A percentile compares a stretch with the other conserved stretches of the same genome.
Conservation (phyloP, 441 rosid species). For the Viola pubescens region DNA sequence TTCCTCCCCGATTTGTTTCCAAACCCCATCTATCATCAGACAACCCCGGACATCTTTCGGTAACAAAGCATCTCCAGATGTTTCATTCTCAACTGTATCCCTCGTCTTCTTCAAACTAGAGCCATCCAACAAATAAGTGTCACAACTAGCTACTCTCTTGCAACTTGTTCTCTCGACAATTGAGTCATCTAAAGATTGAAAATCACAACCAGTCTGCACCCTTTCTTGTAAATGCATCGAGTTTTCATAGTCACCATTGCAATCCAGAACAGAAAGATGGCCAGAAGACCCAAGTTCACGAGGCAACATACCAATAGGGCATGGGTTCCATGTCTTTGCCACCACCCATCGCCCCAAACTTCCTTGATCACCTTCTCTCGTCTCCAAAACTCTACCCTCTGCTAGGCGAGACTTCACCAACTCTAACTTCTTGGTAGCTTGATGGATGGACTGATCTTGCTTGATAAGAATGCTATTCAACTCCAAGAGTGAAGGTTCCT, state of each 20-base stretch:
- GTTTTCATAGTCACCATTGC: constrained; percentile 6
- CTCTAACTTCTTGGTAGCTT: constrained; percentile 60
- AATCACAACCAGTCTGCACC: constrained; percentile 18
- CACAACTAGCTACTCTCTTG: constrained; percentile 19
- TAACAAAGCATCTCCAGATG: constrained; percentile 8
- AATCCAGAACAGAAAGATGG: constrained; percentile 52
- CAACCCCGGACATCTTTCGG: constrained; percentile 27
- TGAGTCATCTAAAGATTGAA: constrained; percentile 12
- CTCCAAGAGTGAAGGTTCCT: constrained; percentile 9
- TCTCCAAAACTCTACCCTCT: constrained; percentile 23
- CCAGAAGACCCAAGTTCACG: constrained; percentile 54
- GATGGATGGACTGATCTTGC: constrained; percentile 44
- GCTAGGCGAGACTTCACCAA: constrained; percentile 27
- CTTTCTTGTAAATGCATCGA: constrained; percentile 20
- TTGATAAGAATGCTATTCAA: constrained; percentile 18
- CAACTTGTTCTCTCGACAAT: constrained; percentile 19
- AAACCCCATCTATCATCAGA: constrained; percentile 46
- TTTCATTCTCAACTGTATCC: constrained; percentile 22
- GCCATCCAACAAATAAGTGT: constrained; percentile 16
- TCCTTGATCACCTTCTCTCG: constrained; percentile 23
- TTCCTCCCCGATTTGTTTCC: constrained; percentile 44
- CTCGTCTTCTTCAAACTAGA: constrained; percentile 27
- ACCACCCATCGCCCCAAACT: constrained; percentile 44
- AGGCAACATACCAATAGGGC: constrained; percentile 88
- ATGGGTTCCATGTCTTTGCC: constrained; percentile 68